Conservation (phyloP, 1,284 basidiomycete species). For the Cryptococcus sp. region DNA sequence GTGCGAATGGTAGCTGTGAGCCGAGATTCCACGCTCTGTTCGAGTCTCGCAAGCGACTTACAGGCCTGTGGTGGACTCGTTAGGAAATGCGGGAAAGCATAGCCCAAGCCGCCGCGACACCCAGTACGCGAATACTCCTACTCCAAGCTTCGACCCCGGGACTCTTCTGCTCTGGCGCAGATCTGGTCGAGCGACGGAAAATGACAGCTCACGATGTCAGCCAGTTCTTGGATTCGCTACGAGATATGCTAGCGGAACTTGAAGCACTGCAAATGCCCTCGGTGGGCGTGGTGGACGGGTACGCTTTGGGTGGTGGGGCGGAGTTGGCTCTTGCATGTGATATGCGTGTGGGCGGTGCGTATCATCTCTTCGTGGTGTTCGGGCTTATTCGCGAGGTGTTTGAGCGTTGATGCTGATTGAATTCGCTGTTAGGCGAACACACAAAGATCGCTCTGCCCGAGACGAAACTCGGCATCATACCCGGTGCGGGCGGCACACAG, state of each 20-base stretch:
- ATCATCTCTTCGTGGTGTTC: background rate
- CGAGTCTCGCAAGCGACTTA: no score
- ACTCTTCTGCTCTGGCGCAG: conserved; percentile 92
- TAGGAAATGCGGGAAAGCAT: conserved; percentile 73
- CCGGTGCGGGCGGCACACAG: conserved; percentile 93
- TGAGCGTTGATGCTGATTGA: background rate
- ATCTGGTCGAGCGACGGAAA: conserved; percentile 77
- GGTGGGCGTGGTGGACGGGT: conserved; percentile 89
- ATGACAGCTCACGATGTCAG: conserved; percentile 77
- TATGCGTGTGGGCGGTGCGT: conserved; percentile 75
- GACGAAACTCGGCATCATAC: conserved; percentile 85
- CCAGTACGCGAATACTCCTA: conserved; percentile 68
- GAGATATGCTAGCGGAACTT: conserved; percentile 70
- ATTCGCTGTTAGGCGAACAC: conserved; percentile 61
- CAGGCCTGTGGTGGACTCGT: conserved; percentile 19
- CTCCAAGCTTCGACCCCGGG: conserved; percentile 70
- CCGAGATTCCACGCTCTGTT: no score
- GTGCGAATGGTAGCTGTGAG: conserved; percentile 67
- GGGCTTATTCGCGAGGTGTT: background rate
- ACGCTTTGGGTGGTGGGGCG: conserved; percentile 86
- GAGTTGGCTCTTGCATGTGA: conserved; percentile 87
- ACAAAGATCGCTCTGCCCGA: conserved; percentile 74
- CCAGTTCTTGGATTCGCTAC: conserved; percentile 76
- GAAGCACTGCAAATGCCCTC: conserved; percentile 83
- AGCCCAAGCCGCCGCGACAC: conserved; percentile 56